phyloP scores from a whole-genome alignment of 192 early-diverging fungal species.

The Backusella morwellensis region DNA sequence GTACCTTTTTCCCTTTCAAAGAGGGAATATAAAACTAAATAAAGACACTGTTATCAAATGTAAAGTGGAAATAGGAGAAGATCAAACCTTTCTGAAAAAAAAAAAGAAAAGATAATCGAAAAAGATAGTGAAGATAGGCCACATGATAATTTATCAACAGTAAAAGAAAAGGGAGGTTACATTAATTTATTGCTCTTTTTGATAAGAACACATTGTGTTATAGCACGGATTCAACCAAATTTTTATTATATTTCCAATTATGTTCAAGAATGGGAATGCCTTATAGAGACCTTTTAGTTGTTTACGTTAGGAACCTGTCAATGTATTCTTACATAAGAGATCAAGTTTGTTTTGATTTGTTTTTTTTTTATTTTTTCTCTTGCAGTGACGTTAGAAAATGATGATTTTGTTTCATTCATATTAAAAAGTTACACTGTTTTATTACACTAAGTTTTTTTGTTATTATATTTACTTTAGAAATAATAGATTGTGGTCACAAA shows the following conservation, averaged over 20 bases:
- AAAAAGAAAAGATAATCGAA: not conserved
- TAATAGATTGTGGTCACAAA: not conserved
- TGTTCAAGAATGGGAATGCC: not conserved
- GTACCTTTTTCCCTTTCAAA: not conserved
- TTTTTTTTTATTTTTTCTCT: no score
- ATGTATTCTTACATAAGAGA: not conserved
- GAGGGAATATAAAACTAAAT: not conserved
- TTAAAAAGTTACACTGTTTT: not conserved
- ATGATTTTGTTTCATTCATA: not conserved
- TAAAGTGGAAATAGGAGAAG: not conserved
- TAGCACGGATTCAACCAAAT: not conserved
- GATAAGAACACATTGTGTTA: not conserved
- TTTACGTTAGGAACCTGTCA: not conserved
- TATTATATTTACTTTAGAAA: not conserved
- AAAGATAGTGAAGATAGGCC: not conserved
- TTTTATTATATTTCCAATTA: not conserved
- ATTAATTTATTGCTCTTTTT: conserved; percentile 3
- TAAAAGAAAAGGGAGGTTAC: not conserved
- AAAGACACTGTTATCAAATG: not conserved
- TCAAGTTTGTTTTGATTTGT: not conserved
- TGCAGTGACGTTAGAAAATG: not conserved
- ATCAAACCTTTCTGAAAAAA: not conserved
- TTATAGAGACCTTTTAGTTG: not conserved
- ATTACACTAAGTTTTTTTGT: not conserved
- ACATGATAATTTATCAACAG: not conserved